Percentiles rank a stretch among this genome's conserved stretches.
phyloP scores from a whole-genome alignment of 805 yeast genomes.

The Metschnikowia anglica region DNA sequence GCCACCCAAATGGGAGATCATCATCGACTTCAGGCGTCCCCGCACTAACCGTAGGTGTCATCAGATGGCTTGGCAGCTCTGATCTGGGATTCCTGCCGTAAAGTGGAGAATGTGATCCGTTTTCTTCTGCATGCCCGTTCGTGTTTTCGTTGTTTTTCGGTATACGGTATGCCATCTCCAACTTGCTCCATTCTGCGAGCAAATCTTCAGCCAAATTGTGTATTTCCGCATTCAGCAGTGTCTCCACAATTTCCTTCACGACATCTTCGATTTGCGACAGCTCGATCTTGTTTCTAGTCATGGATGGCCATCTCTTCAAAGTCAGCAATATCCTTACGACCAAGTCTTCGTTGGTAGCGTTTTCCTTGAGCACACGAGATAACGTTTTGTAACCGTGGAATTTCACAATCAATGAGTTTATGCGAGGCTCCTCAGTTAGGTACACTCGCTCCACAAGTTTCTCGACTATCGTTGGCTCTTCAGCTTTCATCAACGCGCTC shows the following conservation, averaged over 20 bases:
- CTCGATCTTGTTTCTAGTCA: constrained; percentile 75
- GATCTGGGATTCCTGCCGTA: constrained; percentile 17
- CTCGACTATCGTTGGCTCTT: constrained; percentile 60
- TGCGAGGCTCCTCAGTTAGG: constrained; percentile 47
- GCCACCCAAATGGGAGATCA: constrained; percentile 66
- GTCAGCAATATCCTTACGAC: constrained; percentile 53
- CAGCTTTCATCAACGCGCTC: constrained; percentile 76
- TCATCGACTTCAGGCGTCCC: constrained; percentile 21
- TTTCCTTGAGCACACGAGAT: constrained; percentile 53
- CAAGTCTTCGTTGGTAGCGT: constrained; percentile 36
- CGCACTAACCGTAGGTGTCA: constrained; percentile 6
- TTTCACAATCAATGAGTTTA: constrained; percentile 61
- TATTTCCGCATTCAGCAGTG: constrained; percentile 27
- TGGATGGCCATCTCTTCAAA: constrained; percentile 50
- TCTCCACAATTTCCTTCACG: constrained; percentile 43
- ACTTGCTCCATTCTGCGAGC: constrained; percentile 64
- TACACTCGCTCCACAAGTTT: constrained; percentile 69
- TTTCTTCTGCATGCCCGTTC: constrained; percentile 4
- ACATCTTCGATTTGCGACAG: constrained; percentile 70
- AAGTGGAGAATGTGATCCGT: constrained; percentile 12
- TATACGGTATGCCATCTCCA: constrained; percentile 82
- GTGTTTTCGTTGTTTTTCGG: constrained; percentile 50
- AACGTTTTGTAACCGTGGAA: constrained; percentile 87
- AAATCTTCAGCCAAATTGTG: constrained; percentile 43
- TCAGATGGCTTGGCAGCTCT: constrained; percentile 15